Percentiles rank a stretch among this genome's conserved stretches.
phyloP scores from a whole-genome alignment of 2,329 filamentous ascomycete species.

The Verticillium klebahnii region DNA sequence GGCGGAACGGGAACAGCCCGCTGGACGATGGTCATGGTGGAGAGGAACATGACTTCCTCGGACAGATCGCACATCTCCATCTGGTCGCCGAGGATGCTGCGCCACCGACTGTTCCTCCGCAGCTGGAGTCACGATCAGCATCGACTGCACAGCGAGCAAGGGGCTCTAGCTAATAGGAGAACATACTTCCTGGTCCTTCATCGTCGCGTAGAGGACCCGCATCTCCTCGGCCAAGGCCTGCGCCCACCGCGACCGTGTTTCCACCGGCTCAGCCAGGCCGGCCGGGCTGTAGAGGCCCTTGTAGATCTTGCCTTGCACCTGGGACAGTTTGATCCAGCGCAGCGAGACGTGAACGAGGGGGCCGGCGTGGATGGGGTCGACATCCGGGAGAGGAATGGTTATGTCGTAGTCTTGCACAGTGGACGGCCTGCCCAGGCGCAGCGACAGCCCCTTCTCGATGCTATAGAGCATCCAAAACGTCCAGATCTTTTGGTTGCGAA shows the following conservation, averaged over 20 bases:
- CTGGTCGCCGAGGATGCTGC: constrained; percentile 16
- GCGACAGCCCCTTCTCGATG: constrained; percentile 49
- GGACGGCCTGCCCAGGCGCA: constrained; percentile 48
- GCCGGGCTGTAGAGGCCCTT: constrained; percentile 46
- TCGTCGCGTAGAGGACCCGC: constrained; percentile 11
- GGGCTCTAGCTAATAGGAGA: not conserved
- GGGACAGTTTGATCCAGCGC: constrained; percentile 46
- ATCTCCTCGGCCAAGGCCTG: constrained; percentile 23
- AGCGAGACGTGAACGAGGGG: constrained; percentile 29
- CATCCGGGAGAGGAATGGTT: constrained; percentile 28
- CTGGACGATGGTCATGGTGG: constrained; percentile 36
- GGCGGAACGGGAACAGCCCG: constrained; percentile 28
- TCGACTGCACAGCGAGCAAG: not conserved
- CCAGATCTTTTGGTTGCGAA: constrained; percentile 26
- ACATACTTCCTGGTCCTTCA: constrained; percentile 1
- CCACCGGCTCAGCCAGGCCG: constrained; percentile 28
- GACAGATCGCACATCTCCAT: constrained; percentile 29
- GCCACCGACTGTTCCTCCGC: not conserved
- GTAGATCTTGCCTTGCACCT: constrained; percentile 51
- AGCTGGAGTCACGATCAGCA: not conserved
- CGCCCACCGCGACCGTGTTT: constrained; percentile 27
- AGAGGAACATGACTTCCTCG: constrained; percentile 35
- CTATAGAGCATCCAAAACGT: constrained; percentile 57
- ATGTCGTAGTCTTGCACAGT: constrained; percentile 55
- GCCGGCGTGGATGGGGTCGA: constrained; percentile 24